Conservation (phyloP, 2,329 filamentous ascomycete species). For the Fusarium cyanostomum region DNA sequence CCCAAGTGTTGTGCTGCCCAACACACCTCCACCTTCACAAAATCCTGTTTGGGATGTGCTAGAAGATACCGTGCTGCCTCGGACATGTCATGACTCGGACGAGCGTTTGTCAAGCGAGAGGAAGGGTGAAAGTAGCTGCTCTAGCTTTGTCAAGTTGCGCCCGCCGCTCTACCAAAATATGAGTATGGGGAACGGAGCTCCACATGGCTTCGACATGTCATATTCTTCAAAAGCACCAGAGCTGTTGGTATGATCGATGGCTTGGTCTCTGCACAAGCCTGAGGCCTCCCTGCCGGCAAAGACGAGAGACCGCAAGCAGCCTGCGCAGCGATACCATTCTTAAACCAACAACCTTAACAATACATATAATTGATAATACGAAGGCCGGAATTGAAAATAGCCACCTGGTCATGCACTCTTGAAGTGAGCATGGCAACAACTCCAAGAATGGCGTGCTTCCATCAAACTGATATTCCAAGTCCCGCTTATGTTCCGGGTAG, state of each 20-base stretch:
- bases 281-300: constrained; percentile 16
- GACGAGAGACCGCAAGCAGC: background rate
- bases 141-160: constrained; percentile 8
- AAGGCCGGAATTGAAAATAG: too few relatives aligned
- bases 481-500: too few relatives aligned
- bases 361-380: background rate
- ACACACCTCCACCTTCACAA: background rate
- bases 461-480: too few relatives aligned
- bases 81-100: background rate
- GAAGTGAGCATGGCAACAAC: too few relatives aligned
- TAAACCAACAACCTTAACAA: background rate
- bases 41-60: background rate
- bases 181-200: constrained; percentile 29
- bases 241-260: background rate
- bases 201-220: constrained; percentile 34
- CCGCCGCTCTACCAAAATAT: constrained; percentile 27
- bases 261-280: background rate
- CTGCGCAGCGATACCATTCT: background rate
- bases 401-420: too few relatives aligned
- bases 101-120: background rate
- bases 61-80: background rate
- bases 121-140: background rate
- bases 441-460: too few relatives aligned
- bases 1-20: background rate
- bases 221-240: background rate